A percentile compares a stretch with the other conserved stretches of the same genome.
Evolutionary conservation across 1,284 basidiomycete genomes (phyloP).

Genomic region (Ceratobasidium sp.): DNA sequence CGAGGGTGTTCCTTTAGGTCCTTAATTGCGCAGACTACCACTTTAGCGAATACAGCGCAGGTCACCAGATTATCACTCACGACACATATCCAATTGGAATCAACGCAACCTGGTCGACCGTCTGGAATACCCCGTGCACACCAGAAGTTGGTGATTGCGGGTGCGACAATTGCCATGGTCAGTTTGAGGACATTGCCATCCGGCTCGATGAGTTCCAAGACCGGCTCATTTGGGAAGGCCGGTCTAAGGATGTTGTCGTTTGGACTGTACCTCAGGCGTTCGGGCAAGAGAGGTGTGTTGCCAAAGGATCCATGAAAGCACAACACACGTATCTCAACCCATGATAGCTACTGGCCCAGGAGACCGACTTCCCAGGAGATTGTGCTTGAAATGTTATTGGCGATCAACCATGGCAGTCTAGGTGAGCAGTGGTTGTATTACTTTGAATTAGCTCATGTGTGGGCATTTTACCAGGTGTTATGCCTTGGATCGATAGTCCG

Average conservation of each 20-base stretch:
- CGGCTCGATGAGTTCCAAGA: constrained; percentile 68
- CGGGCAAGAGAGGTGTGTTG: constrained; percentile 62
- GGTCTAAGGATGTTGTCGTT: constrained; percentile 66
- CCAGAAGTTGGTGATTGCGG: constrained; percentile 68
- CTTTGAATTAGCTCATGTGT: not conserved
- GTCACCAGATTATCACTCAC: constrained; percentile 67
- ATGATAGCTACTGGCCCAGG: constrained; percentile 66
- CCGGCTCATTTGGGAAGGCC: constrained; percentile 64
- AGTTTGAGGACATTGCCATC: constrained; percentile 65
- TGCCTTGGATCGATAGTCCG: constrained; percentile 74
- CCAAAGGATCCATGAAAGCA: constrained; percentile 14
- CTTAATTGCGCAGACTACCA: constrained; percentile 76
- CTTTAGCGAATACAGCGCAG: constrained; percentile 63
- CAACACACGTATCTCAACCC: not conserved
- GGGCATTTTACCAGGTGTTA: constrained; percentile 54
- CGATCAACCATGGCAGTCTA: constrained; percentile 72
- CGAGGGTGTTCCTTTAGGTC: constrained; percentile 48
- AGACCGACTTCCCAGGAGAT: constrained; percentile 72
- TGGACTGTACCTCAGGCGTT: constrained; percentile 82
- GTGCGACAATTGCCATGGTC: constrained; percentile 60
- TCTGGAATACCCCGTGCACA: constrained; percentile 62
- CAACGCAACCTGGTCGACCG: constrained; percentile 67
- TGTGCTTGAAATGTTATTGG: constrained; percentile 65
- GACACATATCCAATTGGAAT: constrained; percentile 68
- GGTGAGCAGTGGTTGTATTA: constrained; percentile 49